Evolutionary conservation across 306 rosid species (phyloP).

Genomic region (Quercus engelmannii): DNA sequence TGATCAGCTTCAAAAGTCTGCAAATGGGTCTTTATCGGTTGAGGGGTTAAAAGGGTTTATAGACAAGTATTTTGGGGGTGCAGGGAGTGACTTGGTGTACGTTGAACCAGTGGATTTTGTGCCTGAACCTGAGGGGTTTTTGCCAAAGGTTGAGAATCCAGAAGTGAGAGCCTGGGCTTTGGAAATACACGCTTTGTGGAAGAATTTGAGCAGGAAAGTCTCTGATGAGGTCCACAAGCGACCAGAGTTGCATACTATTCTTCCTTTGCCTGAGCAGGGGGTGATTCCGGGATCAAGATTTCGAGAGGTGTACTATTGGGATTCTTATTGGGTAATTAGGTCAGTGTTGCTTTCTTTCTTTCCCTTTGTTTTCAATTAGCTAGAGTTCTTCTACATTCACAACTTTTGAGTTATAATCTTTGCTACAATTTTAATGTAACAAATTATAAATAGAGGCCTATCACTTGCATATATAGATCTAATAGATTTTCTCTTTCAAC

Average conservation of each 20-base stretch:
- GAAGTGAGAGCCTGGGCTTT: constrained; percentile 75
- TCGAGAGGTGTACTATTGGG: constrained; percentile 91
- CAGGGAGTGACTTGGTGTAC: constrained; percentile 68
- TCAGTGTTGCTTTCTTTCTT: not conserved
- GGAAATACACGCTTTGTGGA: constrained; percentile 76
- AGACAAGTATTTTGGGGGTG: constrained; percentile 32
- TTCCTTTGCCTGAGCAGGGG: constrained; percentile 49
- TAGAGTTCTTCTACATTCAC: too few relatives aligned
- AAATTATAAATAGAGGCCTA: too few relatives aligned
- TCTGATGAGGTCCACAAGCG: constrained; percentile 31
- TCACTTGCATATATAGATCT: too few relatives aligned
- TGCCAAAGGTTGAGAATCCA: constrained; percentile 55
- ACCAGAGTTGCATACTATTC: constrained; percentile 66
- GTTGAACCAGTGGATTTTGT: constrained; percentile 60
- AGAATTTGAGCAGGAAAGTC: constrained; percentile 54
- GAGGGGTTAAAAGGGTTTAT: constrained; percentile 35
- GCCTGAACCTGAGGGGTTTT: constrained; percentile 53
- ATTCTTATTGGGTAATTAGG: constrained; percentile 93
- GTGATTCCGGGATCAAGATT: constrained; percentile 82
- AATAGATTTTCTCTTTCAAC: too few relatives aligned
- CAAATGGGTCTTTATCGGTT: constrained; percentile 37
- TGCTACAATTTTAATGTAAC: too few relatives aligned
- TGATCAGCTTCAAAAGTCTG: constrained; percentile 30
- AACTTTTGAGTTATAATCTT: too few relatives aligned
- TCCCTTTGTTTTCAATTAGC: too few relatives aligned